Base-by-base conservation (phyloP, 1,284 basidiomycete species). In the Mycena sp. region DNA sequence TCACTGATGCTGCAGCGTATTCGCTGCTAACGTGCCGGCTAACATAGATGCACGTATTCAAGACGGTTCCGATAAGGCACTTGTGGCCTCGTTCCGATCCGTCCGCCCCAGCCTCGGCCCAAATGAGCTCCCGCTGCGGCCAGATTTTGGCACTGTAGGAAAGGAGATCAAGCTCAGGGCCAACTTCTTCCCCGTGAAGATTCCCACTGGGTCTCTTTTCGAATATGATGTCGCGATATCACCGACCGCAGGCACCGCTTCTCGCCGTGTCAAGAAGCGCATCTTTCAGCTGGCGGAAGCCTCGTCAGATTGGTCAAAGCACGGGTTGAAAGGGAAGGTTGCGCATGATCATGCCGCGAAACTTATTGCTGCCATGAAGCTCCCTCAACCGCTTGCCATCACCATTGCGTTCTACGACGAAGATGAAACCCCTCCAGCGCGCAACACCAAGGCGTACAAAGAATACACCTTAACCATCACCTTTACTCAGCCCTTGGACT, bases 281-380 rank as follows among this genome's bases (percentile, higher is more conserved):
- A 88, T 93, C 29, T 90, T 91, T 69, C 81, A 91, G 65, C 82
- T 93, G 17, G 89, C 91, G 1, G 91, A 92, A 69, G 72, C 81
- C 55, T 83, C 84, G 2, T 63, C 74, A 3, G 83, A 86, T 25
- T 93, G 91, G 88, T 62, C 71, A 4, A 73, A 76, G 17, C 80
- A 80, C 41, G 84, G 85, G 17, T 76, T 91, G 72, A 76, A 29
- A 37, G 64, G 82, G 23, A 76, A 63, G 26, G 88, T 91, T 4
- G 91, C 91, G 0, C 91, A 93, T 69, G 92, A 93, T 67, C 81
- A 82, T 67, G 82, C 87, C 32, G 78, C 84, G 12, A 92, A 91
- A 72, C 75, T 93, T 37, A 84, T 92, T 41, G 77, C 91, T 0
- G 78, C 85, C 0, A 79, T 78, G 64, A 72, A 75, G 54, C 80